These are phyloP conservation scores for Daphne laureola DNA, from an alignment of 441 rosid genomes.

Conservation along the genomic window DNA sequence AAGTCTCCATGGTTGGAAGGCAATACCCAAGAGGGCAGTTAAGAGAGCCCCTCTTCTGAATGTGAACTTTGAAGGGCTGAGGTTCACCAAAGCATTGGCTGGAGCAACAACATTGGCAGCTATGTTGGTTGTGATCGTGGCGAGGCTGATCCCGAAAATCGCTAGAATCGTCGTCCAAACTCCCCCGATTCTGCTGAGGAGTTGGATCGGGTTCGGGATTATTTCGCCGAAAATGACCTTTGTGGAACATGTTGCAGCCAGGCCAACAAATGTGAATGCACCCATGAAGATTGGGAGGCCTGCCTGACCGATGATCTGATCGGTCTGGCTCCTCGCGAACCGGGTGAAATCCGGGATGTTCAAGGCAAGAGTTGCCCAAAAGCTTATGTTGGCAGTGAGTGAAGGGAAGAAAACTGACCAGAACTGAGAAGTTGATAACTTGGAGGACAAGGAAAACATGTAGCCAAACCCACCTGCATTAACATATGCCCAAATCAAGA, in stretches of 20 bases:
- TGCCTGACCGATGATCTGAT: slow-evolving; percentile 70
- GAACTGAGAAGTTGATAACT: slow-evolving; percentile 51
- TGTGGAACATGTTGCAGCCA: slow-evolving; percentile 78
- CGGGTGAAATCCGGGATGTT: slow-evolving; percentile 90
- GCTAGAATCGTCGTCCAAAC: slow-evolving; percentile 45
- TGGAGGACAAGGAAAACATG: slow-evolving; percentile 65
- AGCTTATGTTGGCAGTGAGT: slow-evolving; percentile 85
- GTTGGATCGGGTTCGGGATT: slow-evolving; percentile 73
- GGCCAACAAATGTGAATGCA: slow-evolving; percentile 70
- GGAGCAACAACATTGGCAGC: slow-evolving; percentile 91
- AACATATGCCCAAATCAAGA: slow-evolving; percentile 71
- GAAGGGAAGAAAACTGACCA: slow-evolving; percentile 90
- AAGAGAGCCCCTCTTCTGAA: slow-evolving; percentile 67
- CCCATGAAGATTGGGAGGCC: slow-evolving; percentile 94
- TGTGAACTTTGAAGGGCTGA: slow-evolving; percentile 66
- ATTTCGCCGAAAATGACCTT: slow-evolving; percentile 67
- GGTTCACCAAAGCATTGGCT: slow-evolving; percentile 81
- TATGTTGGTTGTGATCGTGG: slow-evolving; percentile 79
- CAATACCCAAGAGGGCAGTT: slow-evolving; percentile 72
- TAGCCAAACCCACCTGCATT: slow-evolving; percentile 70
- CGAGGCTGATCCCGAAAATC: slow-evolving; percentile 66
- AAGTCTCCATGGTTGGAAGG: slow-evolving; percentile 81
- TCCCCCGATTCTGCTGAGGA: slow-evolving; percentile 67
- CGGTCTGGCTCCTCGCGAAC: slow-evolving; percentile 61
- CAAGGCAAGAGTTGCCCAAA: slow-evolving; percentile 88